These are phyloP conservation scores for Leucosporidium creatinivorum DNA, from an alignment of 768 basidiomycete genomes.

Conservation along the genomic window DNA sequence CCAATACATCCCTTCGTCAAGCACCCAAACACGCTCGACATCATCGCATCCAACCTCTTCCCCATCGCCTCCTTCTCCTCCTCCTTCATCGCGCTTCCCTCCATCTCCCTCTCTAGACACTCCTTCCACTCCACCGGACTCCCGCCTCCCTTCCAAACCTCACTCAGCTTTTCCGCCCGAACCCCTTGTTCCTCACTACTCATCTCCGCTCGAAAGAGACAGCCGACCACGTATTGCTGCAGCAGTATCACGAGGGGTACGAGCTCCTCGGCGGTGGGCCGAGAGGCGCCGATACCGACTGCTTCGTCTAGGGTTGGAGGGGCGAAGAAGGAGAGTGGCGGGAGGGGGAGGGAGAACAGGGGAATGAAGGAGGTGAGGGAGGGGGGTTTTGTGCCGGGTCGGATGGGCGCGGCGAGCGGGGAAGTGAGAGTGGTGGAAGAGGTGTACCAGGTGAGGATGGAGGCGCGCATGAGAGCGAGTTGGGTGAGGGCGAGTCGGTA, in stretches of 20 bases:
- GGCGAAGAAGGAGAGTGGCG: slow-evolving; percentile 9
- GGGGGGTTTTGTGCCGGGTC: slow-evolving; percentile 11
- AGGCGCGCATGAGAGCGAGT: slow-evolving; percentile 12
- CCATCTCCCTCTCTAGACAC: background rate
- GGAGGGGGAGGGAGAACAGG: slow-evolving; percentile 12
- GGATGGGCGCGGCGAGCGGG: background rate
- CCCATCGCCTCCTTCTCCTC: background rate
- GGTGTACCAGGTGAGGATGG: slow-evolving; percentile 22
- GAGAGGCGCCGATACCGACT: background rate
- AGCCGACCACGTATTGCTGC: slow-evolving; percentile 22
- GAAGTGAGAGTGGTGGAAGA: slow-evolving; percentile 41
- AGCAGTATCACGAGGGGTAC: slow-evolving; percentile 22
- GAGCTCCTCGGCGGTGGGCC: slow-evolving; percentile 8
- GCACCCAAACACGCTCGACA: slow-evolving; percentile 20
- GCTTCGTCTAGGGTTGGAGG: slow-evolving; percentile 21
- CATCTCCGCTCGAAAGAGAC: slow-evolving; percentile 15
- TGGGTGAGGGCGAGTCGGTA: slow-evolving; percentile 21
- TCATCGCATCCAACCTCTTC: slow-evolving; percentile 8
- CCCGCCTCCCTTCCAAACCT: slow-evolving; percentile 2
- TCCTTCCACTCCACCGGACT: slow-evolving; percentile 5
- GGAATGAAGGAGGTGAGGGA: slow-evolving; percentile 1
- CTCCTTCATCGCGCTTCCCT: background rate
- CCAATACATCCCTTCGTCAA: slow-evolving; percentile 18
- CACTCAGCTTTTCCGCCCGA: background rate
- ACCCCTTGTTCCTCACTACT: no score